Conservation (phyloP, 2,329 filamentous ascomycete genomes). For the Magnaporthiopsis rhizophila region DNA sequence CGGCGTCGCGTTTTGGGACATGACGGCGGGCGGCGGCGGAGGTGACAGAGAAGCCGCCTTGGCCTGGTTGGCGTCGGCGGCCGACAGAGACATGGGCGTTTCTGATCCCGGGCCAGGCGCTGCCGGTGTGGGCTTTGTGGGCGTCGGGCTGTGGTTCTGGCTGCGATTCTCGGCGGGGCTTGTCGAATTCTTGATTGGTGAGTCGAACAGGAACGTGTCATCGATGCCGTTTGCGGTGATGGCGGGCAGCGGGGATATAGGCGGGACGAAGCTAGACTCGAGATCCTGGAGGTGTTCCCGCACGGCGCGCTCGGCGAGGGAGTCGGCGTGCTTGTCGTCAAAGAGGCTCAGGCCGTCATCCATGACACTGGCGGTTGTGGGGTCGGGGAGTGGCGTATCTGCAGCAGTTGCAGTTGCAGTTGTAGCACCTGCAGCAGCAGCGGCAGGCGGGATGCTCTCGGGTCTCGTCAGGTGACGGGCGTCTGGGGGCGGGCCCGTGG, state of each 20-base stretch:
- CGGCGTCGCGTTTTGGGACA: slow-evolving; percentile 8
- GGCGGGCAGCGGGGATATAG: slow-evolving; percentile 46
- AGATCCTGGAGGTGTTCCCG: slow-evolving; percentile 53
- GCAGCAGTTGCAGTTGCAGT: slow-evolving; percentile 13
- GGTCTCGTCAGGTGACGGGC: slow-evolving; percentile 5
- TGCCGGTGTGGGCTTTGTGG: slow-evolving; percentile 9
- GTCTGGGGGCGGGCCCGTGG: slow-evolving; percentile 7
- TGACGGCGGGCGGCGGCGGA: neutral
- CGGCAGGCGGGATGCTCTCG: slow-evolving; percentile 19
- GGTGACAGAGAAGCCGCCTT: slow-evolving; percentile 2
- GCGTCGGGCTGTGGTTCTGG: neutral
- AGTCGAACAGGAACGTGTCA: slow-evolving; percentile 54
- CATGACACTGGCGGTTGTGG: slow-evolving; percentile 33
- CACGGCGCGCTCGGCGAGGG: slow-evolving; percentile 44
- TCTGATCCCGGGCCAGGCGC: slow-evolving; percentile 2
- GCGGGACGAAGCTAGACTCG: slow-evolving; percentile 57
- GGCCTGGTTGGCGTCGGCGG: neutral
- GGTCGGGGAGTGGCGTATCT: slow-evolving; percentile 7
- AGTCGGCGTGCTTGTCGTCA: slow-evolving; percentile 34
- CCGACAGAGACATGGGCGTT: neutral
- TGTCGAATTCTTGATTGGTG: slow-evolving; percentile 23
- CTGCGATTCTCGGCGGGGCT: too few species aligned
- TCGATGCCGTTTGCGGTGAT: slow-evolving; percentile 40
- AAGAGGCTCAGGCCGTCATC: slow-evolving; percentile 26
- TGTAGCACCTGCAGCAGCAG: slow-evolving; percentile 12